Conservation (phyloP, 768 basidiomycete species). For the Rossbeevera mucosa region DNA sequence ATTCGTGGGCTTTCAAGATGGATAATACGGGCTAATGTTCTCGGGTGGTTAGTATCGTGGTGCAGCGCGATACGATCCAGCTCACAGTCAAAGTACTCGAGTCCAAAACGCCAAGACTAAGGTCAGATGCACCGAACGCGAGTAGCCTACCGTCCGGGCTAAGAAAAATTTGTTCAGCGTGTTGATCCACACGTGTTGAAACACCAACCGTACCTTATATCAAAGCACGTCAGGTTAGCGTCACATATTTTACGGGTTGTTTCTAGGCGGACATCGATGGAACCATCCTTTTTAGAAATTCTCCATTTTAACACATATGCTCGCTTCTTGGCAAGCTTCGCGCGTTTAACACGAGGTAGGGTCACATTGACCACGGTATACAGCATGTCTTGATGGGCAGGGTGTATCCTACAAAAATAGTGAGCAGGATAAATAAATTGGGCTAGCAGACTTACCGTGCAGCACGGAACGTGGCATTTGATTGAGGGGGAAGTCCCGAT, state of each 20-base stretch:
- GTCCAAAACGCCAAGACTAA: slow-evolving; percentile 81
- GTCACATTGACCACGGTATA: slow-evolving; percentile 73
- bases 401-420: slow-evolving; percentile 48
- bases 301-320: slow-evolving; percentile 75
- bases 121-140: slow-evolving; percentile 84
- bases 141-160: slow-evolving; percentile 80
- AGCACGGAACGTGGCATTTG: slow-evolving; percentile 53
- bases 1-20: slow-evolving; percentile 92
- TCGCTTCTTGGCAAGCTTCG: slow-evolving; percentile 52
- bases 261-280: slow-evolving; percentile 51
- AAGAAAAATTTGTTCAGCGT: slow-evolving; percentile 6
- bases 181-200: neutral
- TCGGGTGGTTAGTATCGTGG: neutral
- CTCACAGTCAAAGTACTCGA: slow-evolving; percentile 71
- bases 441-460: slow-evolving; percentile 40
- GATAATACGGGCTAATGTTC: slow-evolving; percentile 69
- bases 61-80: neutral
- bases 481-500: slow-evolving; percentile 41
- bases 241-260: slow-evolving; percentile 71
- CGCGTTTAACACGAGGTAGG: slow-evolving; percentile 51
- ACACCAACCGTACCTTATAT: slow-evolving; percentile 60
- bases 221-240: slow-evolving; percentile 81
- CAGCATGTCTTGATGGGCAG: slow-evolving; percentile 45
- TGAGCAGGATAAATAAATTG: slow-evolving; percentile 5
- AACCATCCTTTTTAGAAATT: slow-evolving; percentile 53